Percentiles rank a stretch among this genome's conserved stretches.
Conservation (phyloP, 805 yeast species). For the Yarrowia alimentaria region DNA sequence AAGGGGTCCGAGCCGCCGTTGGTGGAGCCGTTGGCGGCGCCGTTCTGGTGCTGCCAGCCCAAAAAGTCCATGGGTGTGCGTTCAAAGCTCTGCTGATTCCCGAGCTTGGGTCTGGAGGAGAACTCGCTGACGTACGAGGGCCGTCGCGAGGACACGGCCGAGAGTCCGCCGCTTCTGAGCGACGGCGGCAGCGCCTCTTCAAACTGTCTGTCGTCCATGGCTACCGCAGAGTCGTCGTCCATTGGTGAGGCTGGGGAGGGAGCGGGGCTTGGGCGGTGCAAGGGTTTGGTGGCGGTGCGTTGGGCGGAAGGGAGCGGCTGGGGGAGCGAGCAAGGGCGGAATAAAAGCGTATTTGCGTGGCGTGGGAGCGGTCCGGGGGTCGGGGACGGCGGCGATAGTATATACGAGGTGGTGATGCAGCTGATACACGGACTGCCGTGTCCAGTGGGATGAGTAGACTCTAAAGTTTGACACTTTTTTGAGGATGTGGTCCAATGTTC, state of each 20-base stretch:
- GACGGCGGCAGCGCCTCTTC: conserved; percentile 29
- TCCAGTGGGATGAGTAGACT: conserved; percentile 25
- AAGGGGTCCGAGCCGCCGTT: conserved; percentile 22
- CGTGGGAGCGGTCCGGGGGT: no score
- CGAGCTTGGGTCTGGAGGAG: conserved; percentile 37
- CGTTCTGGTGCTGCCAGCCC: conserved; percentile 19
- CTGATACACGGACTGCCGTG: conserved; percentile 12
- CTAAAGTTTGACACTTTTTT: conserved; percentile 24
- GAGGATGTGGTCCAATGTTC: conserved; percentile 27
- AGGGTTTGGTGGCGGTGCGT: not conserved
- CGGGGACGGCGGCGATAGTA: no score
- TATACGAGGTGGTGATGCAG: not conserved
- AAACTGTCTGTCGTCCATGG: conserved; percentile 27
- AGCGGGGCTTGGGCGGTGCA: not conserved
- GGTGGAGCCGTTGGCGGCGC: not conserved
- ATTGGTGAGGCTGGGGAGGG: not conserved
- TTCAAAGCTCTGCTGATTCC: conserved; percentile 17
- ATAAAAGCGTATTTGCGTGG: no score
- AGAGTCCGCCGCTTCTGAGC: conserved; percentile 48
- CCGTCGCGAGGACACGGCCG: conserved; percentile 56
- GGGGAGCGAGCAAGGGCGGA: no score
- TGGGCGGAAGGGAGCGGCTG: no score
- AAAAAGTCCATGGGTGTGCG: conserved; percentile 24
- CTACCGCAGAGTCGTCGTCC: conserved; percentile 26
- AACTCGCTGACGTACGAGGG: conserved; percentile 70